Conservation (phyloP, 352 stramenopile genomes). For the Phytophthora sojae region DNA sequence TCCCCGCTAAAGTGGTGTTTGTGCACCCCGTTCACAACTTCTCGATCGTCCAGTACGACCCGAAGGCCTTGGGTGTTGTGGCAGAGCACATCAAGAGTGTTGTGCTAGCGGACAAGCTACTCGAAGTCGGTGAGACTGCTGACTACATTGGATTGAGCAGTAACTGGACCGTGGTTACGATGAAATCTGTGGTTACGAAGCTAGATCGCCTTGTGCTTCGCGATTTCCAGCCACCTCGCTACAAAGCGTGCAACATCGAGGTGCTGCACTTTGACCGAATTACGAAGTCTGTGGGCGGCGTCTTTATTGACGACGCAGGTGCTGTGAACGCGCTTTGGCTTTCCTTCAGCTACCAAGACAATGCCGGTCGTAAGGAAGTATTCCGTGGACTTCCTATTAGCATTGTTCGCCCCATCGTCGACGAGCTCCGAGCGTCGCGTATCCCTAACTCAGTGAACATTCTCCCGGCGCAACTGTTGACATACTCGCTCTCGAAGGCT, state of each 20-base stretch:
- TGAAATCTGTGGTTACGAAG: constrained; percentile 89
- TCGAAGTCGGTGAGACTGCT: constrained; percentile 77
- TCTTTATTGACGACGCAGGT: constrained; percentile 83
- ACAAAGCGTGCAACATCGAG: constrained; percentile 87
- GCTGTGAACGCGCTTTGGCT: constrained; percentile 84
- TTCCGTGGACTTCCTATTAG: constrained; percentile 80
- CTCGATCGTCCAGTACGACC: constrained; percentile 91
- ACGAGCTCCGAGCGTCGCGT: constrained; percentile 47
- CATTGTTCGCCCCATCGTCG: constrained; percentile 75
- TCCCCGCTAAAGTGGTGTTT: constrained; percentile 89
- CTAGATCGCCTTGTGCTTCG: constrained; percentile 82
- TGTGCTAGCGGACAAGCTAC: constrained; percentile 62
- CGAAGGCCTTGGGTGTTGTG: constrained; percentile 67
- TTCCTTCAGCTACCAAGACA: constrained; percentile 90
- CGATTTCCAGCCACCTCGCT: constrained; percentile 87
- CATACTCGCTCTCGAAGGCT: constrained; percentile 89
- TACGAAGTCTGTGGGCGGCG: constrained; percentile 85
- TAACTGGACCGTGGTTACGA: constrained; percentile 89
- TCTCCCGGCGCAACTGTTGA: constrained; percentile 78
- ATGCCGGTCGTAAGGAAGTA: constrained; percentile 78
- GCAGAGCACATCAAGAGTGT: constrained; percentile 69
- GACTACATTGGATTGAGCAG: constrained; percentile 89
- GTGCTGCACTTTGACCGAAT: constrained; percentile 91
- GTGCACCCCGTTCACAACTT: constrained; percentile 95
- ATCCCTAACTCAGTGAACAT: constrained; percentile 70